Evolutionary conservation across 2,329 filamentous ascomycete genomes (phyloP).

Genomic region (Aspergillus sp.): DNA sequence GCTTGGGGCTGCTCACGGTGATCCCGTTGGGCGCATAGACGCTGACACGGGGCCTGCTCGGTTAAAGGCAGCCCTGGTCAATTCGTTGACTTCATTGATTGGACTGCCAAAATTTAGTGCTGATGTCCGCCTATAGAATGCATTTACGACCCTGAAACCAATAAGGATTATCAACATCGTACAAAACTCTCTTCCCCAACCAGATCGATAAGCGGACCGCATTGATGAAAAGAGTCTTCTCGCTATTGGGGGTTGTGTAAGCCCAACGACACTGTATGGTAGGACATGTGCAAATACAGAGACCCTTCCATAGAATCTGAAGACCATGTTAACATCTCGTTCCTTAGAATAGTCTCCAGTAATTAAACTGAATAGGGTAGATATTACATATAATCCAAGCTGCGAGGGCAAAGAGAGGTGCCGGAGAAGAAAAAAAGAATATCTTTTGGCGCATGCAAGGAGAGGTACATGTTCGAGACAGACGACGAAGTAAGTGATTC

Average conservation of each 20-base stretch:
- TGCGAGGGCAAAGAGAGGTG: slow-evolving; percentile 47
- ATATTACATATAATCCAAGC: slow-evolving; percentile 94
- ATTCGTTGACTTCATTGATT: no score
- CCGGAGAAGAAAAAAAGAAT: slow-evolving; percentile 35
- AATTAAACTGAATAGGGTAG: slow-evolving; percentile 97
- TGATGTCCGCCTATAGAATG: no score
- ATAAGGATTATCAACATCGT: background rate
- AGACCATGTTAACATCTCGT: slow-evolving; percentile 70
- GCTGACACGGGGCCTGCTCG: no score
- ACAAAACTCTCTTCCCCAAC: slow-evolving; percentile 49
- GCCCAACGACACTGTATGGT: slow-evolving; percentile 65
- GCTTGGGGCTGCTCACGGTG: no score
- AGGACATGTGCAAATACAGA: slow-evolving; percentile 66
- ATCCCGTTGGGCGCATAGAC: no score
- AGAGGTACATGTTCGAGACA: slow-evolving; percentile 23
- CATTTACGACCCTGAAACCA: no score
- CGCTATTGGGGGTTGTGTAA: slow-evolving; percentile 68
- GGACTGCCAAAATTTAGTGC: no score
- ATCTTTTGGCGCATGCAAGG: no score
- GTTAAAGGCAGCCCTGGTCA: no score
- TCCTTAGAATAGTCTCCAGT: slow-evolving; percentile 72
- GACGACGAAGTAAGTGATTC: no score
- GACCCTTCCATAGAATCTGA: slow-evolving; percentile 51
- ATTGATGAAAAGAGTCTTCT: slow-evolving; percentile 60
- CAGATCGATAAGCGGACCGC: slow-evolving; percentile 44